Evolutionary conservation across 805 yeast genomes (phyloP).

Genomic region (Cyberlindnera maclurae): DNA sequence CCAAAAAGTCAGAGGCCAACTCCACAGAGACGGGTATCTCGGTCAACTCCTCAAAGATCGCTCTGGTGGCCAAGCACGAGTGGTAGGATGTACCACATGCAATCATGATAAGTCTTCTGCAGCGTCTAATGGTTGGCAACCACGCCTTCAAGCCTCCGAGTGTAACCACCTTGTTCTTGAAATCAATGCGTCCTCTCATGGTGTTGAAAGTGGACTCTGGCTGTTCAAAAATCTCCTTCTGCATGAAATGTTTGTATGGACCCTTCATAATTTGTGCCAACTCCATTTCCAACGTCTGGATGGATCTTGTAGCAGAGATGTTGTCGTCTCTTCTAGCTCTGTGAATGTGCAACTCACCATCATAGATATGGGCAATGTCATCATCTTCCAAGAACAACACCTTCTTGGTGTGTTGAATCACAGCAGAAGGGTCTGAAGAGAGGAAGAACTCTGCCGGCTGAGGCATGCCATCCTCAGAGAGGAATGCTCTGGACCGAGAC

Average conservation of each 20-base stretch:
- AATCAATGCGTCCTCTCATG: slow-evolving; percentile 98
- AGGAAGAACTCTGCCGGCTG: slow-evolving; percentile 93
- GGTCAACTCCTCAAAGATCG: slow-evolving; percentile 92
- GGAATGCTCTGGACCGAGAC: slow-evolving; percentile 93
- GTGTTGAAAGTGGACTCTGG: slow-evolving; percentile 98
- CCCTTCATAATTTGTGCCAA: slow-evolving; percentile 98
- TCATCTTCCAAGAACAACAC: slow-evolving; percentile 95
- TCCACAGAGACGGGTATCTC: slow-evolving; percentile 92
- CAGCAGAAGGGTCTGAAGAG: slow-evolving; percentile 96
- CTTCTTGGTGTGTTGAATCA: slow-evolving; percentile 93
- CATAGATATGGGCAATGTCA: slow-evolving; percentile 96
- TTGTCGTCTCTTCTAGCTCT: slow-evolving; percentile 85
- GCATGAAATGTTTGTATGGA: slow-evolving; percentile 93
- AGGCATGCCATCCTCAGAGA: slow-evolving; percentile 88
- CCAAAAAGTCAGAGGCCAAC: slow-evolving; percentile 90
- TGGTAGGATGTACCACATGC: slow-evolving; percentile 99
- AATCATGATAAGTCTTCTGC: slow-evolving; percentile 93
- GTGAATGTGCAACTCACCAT: slow-evolving; percentile 97
- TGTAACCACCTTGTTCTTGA: slow-evolving; percentile 65
- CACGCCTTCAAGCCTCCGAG: slow-evolving; percentile 87
- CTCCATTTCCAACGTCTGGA: slow-evolving; percentile 95
- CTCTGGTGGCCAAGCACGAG: slow-evolving; percentile 95
- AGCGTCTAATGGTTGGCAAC: slow-evolving; percentile 84
- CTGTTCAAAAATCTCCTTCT: slow-evolving; percentile 97
- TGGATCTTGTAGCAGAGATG: slow-evolving; percentile 90